These are phyloP conservation scores for Sporopachydermia lactativora DNA, from an alignment of 805 yeast genomes.

Conservation along the genomic window DNA sequence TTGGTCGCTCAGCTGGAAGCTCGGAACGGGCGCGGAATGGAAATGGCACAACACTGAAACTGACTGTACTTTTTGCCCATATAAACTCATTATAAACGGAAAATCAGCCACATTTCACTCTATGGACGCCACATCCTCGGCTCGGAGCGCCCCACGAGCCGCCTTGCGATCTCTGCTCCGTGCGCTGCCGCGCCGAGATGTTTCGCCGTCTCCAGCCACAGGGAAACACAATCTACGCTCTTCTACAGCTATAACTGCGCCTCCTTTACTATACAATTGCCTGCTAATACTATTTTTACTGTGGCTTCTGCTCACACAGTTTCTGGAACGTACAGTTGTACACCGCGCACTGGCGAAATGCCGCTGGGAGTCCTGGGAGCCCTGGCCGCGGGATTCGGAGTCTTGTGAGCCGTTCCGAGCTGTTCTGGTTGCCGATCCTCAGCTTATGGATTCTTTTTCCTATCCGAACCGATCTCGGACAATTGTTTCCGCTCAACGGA, in stretches of 20 bases:
- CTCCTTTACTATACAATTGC: background rate
- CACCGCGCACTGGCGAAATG: background rate
- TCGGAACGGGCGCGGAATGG: too few species aligned
- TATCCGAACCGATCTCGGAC: slow-evolving; percentile 56
- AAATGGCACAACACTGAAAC: too few species aligned
- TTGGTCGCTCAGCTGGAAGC: too few species aligned
- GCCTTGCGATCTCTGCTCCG: background rate
- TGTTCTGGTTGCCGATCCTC: slow-evolving; percentile 83
- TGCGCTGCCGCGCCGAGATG: background rate
- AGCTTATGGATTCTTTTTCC: slow-evolving; percentile 76
- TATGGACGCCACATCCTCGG: background rate
- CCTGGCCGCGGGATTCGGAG: background rate
- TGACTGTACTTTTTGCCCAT: too few species aligned
- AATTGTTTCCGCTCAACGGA: slow-evolving; percentile 39
- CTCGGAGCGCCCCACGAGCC: background rate
- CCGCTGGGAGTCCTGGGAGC: slow-evolving; percentile 10
- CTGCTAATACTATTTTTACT: slow-evolving; percentile 1
- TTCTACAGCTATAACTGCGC: too few species aligned
- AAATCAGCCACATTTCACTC: too few species aligned
- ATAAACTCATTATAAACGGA: too few species aligned
- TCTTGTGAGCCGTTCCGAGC: slow-evolving; percentile 30
- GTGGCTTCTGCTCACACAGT: background rate
- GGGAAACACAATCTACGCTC: too few species aligned
- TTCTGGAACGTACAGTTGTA: background rate
- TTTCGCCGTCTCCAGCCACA: background rate